phyloP scores from a whole-genome alignment of 2,329 filamentous ascomycete species.

The Chalaropsis ovoidea region DNA sequence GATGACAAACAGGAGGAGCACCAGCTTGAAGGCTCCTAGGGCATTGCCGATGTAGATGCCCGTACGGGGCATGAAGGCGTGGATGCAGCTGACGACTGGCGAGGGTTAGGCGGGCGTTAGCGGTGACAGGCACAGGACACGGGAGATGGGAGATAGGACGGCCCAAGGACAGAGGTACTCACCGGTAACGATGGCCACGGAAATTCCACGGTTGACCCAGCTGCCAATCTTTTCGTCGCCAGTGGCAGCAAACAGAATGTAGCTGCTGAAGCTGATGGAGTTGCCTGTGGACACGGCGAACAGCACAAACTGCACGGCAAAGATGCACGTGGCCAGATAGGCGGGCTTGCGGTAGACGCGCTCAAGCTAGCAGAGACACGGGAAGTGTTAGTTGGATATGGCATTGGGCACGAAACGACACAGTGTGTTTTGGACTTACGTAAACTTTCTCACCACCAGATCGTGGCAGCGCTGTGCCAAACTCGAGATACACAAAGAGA shows the following conservation, averaged over 20 bases:
- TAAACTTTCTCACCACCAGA: constrained; percentile 59
- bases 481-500: constrained; percentile 53
- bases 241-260: constrained; percentile 44
- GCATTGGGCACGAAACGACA: too few species aligned
- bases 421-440: constrained; percentile 17
- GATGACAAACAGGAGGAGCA: constrained; percentile 50
- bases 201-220: constrained; percentile 50
- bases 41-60: constrained; percentile 51
- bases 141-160: neutral
- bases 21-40: constrained; percentile 51
- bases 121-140: neutral
- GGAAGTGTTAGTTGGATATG: neutral
- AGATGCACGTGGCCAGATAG: constrained; percentile 49
- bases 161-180: neutral
- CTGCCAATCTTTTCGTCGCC: constrained; percentile 40
- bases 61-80: constrained; percentile 45
- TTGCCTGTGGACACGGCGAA: constrained; percentile 53
- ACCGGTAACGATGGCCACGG: constrained; percentile 41
- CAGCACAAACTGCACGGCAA: constrained; percentile 52
- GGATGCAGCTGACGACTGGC: constrained; percentile 32
- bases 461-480: constrained; percentile 51
- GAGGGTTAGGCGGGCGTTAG: neutral
- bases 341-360: constrained; percentile 43
- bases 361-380: constrained; percentile 36
- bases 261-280: constrained; percentile 48